Evolutionary conservation across 192 early-diverging fungal genomes (phyloP), one percentile per base, ranked within the genome.

Genomic region (Backusella tuberculispora): DNA sequence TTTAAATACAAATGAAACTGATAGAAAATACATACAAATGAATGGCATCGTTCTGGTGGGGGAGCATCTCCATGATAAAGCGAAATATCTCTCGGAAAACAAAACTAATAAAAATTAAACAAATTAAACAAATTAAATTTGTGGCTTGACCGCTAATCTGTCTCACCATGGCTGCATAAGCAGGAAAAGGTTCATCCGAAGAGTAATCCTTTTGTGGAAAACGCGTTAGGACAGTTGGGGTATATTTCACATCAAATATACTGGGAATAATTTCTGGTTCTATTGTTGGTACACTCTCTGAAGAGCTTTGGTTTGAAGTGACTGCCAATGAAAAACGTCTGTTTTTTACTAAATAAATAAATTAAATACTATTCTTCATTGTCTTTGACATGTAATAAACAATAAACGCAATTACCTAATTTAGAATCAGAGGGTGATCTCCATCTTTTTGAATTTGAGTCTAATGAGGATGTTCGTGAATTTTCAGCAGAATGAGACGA

Each of bases 11-110:
- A 44, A 60, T 21, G 63, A 45, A 13, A 19, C 14, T 19, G 47
- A 43, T 17, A 19, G 24, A 21, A 42, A 44, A 14, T 42, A 76
- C 73, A 72, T 80, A 80, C 80, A 72, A 81, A 81, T 29, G 80
- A 81, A 68, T 81, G 80, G 3, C 37, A 43, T 17, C 60, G 64
- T 21, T 77, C 75, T 24, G 76, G 56, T 10, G 80, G 80, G n/a
- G 80, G 76, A 13, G 19, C 24, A 34, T 41, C 34, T 3, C 69
- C 76, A 44, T 81, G 74, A 15, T 63, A 46, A 37, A 81, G 63
- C 41, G 46, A 72, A 6, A 81, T 81, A 68, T 81, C 80, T 69
- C 70, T 73, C 0, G 80, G 80, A 63, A 81, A 81, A 48, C 76
- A 81, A 71, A 81, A 81, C 80, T 81, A 74, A 48, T 2, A 34